Base-by-base conservation (phyloP, 805 yeast genomes). In the Metschnikowia henanensis region DNA sequence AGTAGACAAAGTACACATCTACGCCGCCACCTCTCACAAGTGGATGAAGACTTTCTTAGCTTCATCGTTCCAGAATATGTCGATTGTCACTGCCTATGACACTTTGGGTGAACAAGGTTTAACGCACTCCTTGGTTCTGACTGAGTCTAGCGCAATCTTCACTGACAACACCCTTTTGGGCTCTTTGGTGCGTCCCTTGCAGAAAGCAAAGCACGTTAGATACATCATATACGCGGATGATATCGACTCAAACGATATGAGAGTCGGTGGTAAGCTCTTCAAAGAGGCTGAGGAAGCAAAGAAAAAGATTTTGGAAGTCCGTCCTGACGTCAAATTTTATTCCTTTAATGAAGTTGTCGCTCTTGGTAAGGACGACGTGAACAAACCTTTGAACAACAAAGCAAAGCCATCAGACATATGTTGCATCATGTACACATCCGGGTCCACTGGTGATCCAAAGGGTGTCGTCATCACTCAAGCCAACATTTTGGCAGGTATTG, bases 81-180 rank as follows among this genome's bases (percentile, higher is more conserved):
- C 98, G 19, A 77, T 86, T 45, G 98, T 90, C 31, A 94, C 99
- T 13, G 98, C 99, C 30, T 94, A 94, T 66, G 97, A 91, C 65
- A 89, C 97, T 33, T 75, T 91, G 53, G 97, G 97, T 45, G 95
- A 89, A 66, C 76, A 77, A 29, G 96, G 96, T 19, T 76, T 91
- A 59, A 84, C 84, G 45, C 95, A 86, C 66, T 90, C 97, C 3
- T 74, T 94, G 59, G 75, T 77, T 31, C 87, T 91, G 69, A 89
- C 98, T 4, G 87, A 76, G 37, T 80, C 96, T 21, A 73, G 66
- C 41, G 95, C 84, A 18, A 73, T 94, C 47, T 89, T 85, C 66
- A 86, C 96, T 35, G 98, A 94, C 63, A 90, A 86, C 59, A 73
- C 78, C 16, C 75, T 91, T 47, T 74, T 94, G 55, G 58, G 61